Evolutionary conservation across 495 filamentous ascomycete species (phyloP), one percentile per base, ranked within the genome.

Genomic region (Neurospora tetrasperma): DNA sequence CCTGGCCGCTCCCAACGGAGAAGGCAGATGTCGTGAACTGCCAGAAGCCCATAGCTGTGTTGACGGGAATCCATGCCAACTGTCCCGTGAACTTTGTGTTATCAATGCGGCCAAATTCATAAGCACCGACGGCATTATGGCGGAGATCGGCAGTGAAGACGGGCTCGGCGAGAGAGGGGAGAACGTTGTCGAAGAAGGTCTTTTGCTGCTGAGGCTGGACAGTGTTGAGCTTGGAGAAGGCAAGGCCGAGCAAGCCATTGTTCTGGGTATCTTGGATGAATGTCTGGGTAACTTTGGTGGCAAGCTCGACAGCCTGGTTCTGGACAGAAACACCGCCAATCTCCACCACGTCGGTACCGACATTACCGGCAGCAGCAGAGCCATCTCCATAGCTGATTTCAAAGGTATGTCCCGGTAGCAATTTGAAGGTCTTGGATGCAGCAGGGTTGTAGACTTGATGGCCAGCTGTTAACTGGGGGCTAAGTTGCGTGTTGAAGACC

Each of bases 171-270:
- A 97, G 88, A 11, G 79, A 80, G 31, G 83, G 72, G 74, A 88
- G 86, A 68, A 92, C 83, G 77, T 93, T 94, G 73, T 93, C 92
- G 80, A 96, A 95, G 81, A 94, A 96, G 39, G 93, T 96, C 77
- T 89, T 89, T 78, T 93, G 90, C 74, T 83, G 84, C 16, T 84
- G 79, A 0, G 92, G 91, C 70, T 86, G 79, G 48, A 96, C 88
- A 41, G 88, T 90, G 83, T 94, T 97, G 81, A 95, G 85, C 23
- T 82, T 84, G 75, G 87, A 89, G 80, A 94, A 97, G 18, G 88
- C 91, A 31, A 96, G 86, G 39, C 93, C 93, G 35, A 96, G 83
- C 4, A 97, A 85, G n/a, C 93, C 93, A 76, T 93, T 90, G 70
- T 85, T 89, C 48, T 81, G 74, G 11, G 83, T 86, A 74, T 91